Base-by-base conservation (phyloP, 192 early-diverging fungal genomes). In the Coemansia sp. region DNA sequence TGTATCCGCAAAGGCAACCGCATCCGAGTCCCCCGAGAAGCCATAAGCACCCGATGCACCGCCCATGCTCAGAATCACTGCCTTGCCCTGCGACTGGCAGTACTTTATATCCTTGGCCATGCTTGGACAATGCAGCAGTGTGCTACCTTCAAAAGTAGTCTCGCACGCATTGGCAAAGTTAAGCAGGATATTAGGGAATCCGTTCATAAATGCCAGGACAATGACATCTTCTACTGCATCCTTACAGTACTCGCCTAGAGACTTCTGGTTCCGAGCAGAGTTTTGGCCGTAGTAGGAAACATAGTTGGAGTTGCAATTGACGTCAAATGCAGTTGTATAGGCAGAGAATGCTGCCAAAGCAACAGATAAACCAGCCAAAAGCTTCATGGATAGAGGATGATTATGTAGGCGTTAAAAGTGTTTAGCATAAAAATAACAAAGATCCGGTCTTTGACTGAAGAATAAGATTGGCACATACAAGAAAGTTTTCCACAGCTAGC, bases 11-110 rank as follows among this genome's bases (percentile, higher is more conserved):
- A 84, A 84, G n/a, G 51, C 40, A 14, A 49, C 20, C 58, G 44
- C 84, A 8, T 77, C 42, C 5, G 64, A 16, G 13, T 80, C 71
- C 51, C 58, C 53, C 8, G 49, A 53, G 41, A 86, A 86, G 14
- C 83, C 81, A 30, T 81, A 80, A 14, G 68, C 53, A 16, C 87
- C 87, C 5, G 79, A 68, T 13, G 83, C 83, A 7, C 88, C 88
- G 30, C 88, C 88, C 44, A 90, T 66, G 33, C 83, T 84, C 0
- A 88, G 66, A 36, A 84, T 63, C 4, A 90, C 62, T 8, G 62
- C 65, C 50, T 86, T 88, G n/a, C 88, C 88, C 30, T 77, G 50
- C 2, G 59, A 59, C 61, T 90, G 88, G 57, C 88, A 90, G 47
- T 73, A 68, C 38, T 82, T 68, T 54, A 90, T 87, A 51, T 86